Conservation (phyloP, 202 grass and related monocot species). For the Setaria italica region DNA sequence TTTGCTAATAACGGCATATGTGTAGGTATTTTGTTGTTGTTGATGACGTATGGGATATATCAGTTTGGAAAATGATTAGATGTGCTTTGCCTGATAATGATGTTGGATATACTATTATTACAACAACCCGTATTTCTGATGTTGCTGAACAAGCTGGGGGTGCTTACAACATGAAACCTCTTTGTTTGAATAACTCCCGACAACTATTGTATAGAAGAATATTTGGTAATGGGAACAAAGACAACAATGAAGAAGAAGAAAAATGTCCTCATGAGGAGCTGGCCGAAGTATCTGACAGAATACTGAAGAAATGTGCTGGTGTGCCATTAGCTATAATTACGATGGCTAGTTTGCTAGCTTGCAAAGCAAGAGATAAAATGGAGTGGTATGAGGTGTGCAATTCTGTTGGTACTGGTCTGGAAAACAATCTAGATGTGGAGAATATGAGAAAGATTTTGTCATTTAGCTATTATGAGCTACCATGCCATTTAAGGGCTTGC, state of each 20-base stretch:
- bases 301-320: slow-evolving; percentile 16
- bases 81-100: background rate
- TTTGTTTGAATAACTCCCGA: background rate
- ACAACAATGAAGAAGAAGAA: background rate
- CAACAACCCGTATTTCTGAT: background rate
- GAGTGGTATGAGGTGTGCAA: background rate
- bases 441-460: slow-evolving; percentile 8
- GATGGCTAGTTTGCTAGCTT: background rate
- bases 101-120: background rate
- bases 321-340: background rate
- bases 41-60: background rate
- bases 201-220: background rate
- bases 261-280: background rate
- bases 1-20: background rate
- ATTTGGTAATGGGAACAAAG: background rate
- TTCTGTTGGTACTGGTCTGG: background rate
- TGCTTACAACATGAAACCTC: background rate
- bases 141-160: background rate
- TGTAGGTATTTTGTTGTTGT: background rate
- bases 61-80: background rate
- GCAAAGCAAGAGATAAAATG: background rate
- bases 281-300: background rate
- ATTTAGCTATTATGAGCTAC: background rate
- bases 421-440: background rate
- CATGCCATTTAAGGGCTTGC: background rate